Percentiles rank a stretch among this genome's conserved stretches.
Conservation (phyloP, 2,329 filamentous ascomycete species). For the Didymella lethalis region DNA sequence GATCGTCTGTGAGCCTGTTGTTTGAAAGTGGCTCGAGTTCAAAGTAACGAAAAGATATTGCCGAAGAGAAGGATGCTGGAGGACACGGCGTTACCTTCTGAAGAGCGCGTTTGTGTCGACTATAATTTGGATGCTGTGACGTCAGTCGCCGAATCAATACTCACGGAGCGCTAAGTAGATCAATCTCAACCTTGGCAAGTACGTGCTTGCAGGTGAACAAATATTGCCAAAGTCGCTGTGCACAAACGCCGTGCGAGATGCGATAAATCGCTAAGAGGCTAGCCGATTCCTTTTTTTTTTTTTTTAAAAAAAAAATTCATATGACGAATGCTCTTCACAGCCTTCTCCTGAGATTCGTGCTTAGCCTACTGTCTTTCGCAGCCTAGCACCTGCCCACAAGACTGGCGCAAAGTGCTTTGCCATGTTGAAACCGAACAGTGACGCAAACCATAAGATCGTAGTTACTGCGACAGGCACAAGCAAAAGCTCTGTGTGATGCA, state of each 20-base stretch:
- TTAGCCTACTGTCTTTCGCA: slow-evolving; percentile 51
- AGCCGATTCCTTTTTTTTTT: neutral
- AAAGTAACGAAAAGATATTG: neutral
- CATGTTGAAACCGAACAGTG: slow-evolving; percentile 61
- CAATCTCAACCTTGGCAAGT: slow-evolving; percentile 10
- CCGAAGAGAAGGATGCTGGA: neutral
- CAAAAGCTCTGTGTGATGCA: slow-evolving; percentile 72
- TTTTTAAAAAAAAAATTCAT: neutral
- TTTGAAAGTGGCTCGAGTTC: neutral
- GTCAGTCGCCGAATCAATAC: slow-evolving; percentile 17
- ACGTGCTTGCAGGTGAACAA: neutral
- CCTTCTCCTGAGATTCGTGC: neutral
- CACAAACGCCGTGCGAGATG: slow-evolving; percentile 5
- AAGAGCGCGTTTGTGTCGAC: neutral
- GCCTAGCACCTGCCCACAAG: slow-evolving; percentile 57
- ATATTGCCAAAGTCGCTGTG: slow-evolving; percentile 1
- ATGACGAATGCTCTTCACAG: neutral
- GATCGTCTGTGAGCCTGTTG: no score
- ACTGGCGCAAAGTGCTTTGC: slow-evolving; percentile 61
- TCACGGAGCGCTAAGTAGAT: slow-evolving; percentile 2
- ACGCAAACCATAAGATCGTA: slow-evolving; percentile 65
- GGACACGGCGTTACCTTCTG: neutral
- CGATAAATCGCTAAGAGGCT: slow-evolving; percentile 7
- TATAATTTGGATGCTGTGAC: slow-evolving; percentile 6
- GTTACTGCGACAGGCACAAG: slow-evolving; percentile 68